Evolutionary conservation across 345 rosid species (phyloP).

Genomic region (Syzygium grande): DNA sequence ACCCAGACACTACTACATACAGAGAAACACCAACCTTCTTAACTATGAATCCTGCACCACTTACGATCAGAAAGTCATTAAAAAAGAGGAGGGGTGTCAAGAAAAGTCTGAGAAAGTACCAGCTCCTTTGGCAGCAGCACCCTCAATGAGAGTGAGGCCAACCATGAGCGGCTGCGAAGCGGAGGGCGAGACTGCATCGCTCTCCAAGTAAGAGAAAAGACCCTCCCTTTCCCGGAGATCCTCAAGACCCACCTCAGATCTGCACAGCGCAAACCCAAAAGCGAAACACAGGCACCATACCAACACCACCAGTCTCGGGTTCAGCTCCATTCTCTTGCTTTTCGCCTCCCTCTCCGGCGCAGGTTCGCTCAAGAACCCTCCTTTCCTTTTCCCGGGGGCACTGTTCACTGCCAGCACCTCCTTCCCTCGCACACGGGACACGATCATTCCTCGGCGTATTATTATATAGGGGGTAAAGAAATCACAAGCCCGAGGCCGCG

Average conservation of each 20-base stretch:
- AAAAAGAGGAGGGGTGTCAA: not conserved
- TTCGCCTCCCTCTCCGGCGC: not conserved
- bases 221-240: constrained; percentile 13
- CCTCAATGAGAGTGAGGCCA: constrained; percentile 67
- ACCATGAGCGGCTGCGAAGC: constrained; percentile 40
- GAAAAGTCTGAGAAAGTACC: constrained; percentile 23
- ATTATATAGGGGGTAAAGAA: not conserved
- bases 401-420: not conserved
- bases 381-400: not conserved
- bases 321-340: not conserved
- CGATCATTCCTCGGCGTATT: not conserved
- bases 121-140: constrained; percentile 87
- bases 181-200: constrained; percentile 8
- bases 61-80: not conserved
- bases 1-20: not conserved
- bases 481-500: not conserved
- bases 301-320: not conserved
- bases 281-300: constrained; percentile 7
- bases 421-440: not conserved
- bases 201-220: constrained; percentile 11
- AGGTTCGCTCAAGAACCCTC: not conserved
- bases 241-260: constrained; percentile 32
- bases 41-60: not conserved
- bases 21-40: not conserved
- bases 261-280: constrained; percentile 12